A percentile compares a stretch with the other conserved stretches of the same genome.
Evolutionary conservation across 2,329 filamentous ascomycete species (phyloP).

Genomic region (Scolecobasidium constrictum): DNA sequence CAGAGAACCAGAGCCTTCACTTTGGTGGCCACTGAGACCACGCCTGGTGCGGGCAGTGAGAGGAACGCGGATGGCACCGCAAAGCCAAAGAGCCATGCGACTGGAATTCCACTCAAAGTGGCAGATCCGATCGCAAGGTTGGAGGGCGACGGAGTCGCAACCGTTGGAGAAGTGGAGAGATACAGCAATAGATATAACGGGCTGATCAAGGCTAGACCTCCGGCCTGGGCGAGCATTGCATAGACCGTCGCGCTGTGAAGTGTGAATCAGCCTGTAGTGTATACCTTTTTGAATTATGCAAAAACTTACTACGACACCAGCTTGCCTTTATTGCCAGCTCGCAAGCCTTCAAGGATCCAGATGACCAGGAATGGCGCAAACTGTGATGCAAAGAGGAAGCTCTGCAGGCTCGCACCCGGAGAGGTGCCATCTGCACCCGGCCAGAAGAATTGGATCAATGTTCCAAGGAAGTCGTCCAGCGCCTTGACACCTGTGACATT

Average conservation of each 20-base stretch:
- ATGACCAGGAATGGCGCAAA: not conserved
- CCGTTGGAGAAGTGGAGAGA: conserved; percentile 2
- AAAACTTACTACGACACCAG: conserved; percentile 1
- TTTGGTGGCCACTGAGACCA: conserved; percentile 1
- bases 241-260: not conserved
- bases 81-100: conserved; percentile 4
- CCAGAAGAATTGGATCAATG: conserved; percentile 6
- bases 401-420: not conserved
- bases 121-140: conserved; percentile 2
- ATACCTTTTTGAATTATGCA: too few relatives aligned
- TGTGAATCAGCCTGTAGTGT: too few relatives aligned
- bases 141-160: not conserved
- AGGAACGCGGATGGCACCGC: not conserved
- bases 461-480: conserved; percentile 2
- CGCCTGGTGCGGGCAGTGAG: not conserved
- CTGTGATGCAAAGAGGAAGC: not conserved
- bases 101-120: conserved; percentile 2
- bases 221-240: conserved; percentile 5
- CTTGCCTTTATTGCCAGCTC: conserved; percentile 6
- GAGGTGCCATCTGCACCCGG: not conserved
- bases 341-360: conserved; percentile 3
- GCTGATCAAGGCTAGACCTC: not conserved
- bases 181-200: conserved; percentile 3
- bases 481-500: not conserved
- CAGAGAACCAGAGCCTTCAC: conserved; percentile 6